These are phyloP conservation scores for Aspergillus ustus DNA, from an alignment of 2,329 filamentous ascomycete species.

Conservation along the genomic window DNA sequence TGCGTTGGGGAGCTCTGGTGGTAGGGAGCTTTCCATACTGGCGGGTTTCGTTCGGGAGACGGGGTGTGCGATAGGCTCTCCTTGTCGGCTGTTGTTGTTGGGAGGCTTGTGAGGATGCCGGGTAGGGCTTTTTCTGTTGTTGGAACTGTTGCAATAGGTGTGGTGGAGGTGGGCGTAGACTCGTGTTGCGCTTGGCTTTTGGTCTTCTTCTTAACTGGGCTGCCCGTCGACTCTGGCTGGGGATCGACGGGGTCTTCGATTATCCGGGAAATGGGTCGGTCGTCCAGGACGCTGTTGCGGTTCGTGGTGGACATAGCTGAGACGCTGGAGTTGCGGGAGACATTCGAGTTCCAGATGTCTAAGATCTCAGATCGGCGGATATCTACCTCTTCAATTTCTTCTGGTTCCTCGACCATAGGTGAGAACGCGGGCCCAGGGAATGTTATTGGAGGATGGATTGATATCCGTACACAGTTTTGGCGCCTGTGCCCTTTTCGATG, in stretches of 20 bases:
- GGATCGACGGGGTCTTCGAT: conserved; percentile 10
- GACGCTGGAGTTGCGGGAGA: conserved; percentile 23
- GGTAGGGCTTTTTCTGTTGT: conserved; percentile 31
- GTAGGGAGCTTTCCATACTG: conserved; percentile 32
- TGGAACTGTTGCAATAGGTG: background rate
- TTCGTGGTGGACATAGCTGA: conserved; percentile 24
- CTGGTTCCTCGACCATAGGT: conserved; percentile 41
- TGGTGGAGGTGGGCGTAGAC: conserved; percentile 4
- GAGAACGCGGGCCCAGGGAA: conserved; percentile 40
- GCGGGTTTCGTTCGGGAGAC: conserved; percentile 33
- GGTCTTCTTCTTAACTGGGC: conserved; percentile 31
- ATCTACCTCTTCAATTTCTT: conserved; percentile 37
- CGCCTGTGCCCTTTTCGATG: conserved; percentile 46
- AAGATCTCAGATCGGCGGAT: conserved; percentile 30
- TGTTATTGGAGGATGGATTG: conserved; percentile 42
- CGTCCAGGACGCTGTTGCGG: conserved; percentile 22
- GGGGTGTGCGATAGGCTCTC: conserved; percentile 33
- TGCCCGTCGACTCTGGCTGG: conserved; percentile 20
- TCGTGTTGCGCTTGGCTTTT: conserved; percentile 26
- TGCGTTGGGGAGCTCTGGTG: conserved; percentile 27
- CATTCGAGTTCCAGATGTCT: conserved; percentile 20
- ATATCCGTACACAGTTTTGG: conserved; percentile 50
- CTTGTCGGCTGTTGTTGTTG: conserved; percentile 20
- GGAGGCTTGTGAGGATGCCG: conserved; percentile 32
- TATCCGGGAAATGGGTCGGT: conserved; percentile 14